Evolutionary conservation across 805 yeast genomes (phyloP), one percentile per base, ranked within the genome.

Genomic region (Candida saitoana): DNA sequence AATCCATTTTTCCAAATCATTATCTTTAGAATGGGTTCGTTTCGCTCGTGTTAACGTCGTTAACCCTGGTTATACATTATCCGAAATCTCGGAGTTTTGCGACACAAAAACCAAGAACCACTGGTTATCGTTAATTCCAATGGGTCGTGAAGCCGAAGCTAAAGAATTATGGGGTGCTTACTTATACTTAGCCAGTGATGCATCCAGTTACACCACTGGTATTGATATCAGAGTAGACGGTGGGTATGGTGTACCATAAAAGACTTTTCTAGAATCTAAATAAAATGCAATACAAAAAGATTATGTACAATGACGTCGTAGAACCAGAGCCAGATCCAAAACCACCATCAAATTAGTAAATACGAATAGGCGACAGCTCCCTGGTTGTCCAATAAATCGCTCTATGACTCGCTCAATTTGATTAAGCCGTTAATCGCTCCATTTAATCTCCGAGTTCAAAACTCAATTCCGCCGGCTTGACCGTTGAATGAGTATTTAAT

Each of bases 121-220:
- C 32, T 29, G 32, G 64, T 57, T 58, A 55, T 44, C 45, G 15
- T 56, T 65, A 55, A 65, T 59, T 77, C 91, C 93, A 43, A 53
- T 80, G 68, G 91, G 90, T 24, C 77, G 95, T 59, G 80, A 83
- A 56, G 93, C 82, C 20, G 60, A 69, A 34, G 85, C 89, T 20
- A 71, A 76, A 46, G 95, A 86, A 60, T 69, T 86, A 45, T 79
- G 76, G n/a, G 95, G 95, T 45, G 89, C 89, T 17, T 85, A 82
- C 63, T 62, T 86, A 39, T 87, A 82, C 67, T 65, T 86, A 49
- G 91, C 89, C 5, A 79, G 87, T 33, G 84, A 84, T 56, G 95
- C 93, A 8, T 76, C 89, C 30, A 74, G 85, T 9, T 87, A 76
- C 64, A 79, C 89, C 41, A 82, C 91, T 3, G 95, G 95, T 35